Evolutionary conservation across 768 basidiomycete genomes (phyloP), one percentile per base, ranked within the genome.

Genomic region (Boletus pseudo-olivaceus): DNA sequence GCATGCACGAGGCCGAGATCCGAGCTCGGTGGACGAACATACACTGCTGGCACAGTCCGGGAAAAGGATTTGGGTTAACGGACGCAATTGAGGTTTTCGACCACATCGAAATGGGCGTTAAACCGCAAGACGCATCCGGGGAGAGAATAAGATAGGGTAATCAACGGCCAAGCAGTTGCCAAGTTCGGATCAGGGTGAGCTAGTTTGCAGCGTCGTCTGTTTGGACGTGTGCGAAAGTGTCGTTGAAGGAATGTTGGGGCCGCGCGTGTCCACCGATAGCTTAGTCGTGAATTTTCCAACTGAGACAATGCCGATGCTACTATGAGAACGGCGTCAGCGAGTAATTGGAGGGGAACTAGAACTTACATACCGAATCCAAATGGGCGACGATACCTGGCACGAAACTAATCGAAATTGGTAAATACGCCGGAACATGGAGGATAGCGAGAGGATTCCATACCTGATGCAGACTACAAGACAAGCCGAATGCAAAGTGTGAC

Each of bases 1-100:
- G 46, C 60, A 54, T 53, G 51, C 60, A 44, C 45, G 49, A 58
- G 38, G 23, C 56, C 60, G 37, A 54, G 60, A 48, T 51, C 51
- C 49, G 17, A 51, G 38, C 38, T 42, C 35, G 55, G 34, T 57
- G 49, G 48, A 61, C 30, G 47, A 54, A 58, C 50, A 14, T 1
- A 60, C 56, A 39, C 40, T 48, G 60, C 56, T 48, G 7, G 1
- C 38, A 38, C 51, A 27, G 30, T 23, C 26, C 19, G 32, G 34
- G 5, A 23, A 60, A 12, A 41, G 17, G 47, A 26, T n/a, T 2
- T 8, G 19, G 58, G 45, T 47, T 45, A 56, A 46, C 58, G 35
- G 23, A 61, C 9, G 27, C 23, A n/a, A 19, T 14, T 30, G 34
- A 27, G 34, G 30, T 50, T 61, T 61, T 34, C 48, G 6, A 34